Percentiles rank a stretch among this genome's conserved stretches.
These are phyloP conservation scores for Keithomyces neogunnii DNA, from an alignment of 2,329 filamentous ascomycete genomes.

Conservation along the genomic window DNA sequence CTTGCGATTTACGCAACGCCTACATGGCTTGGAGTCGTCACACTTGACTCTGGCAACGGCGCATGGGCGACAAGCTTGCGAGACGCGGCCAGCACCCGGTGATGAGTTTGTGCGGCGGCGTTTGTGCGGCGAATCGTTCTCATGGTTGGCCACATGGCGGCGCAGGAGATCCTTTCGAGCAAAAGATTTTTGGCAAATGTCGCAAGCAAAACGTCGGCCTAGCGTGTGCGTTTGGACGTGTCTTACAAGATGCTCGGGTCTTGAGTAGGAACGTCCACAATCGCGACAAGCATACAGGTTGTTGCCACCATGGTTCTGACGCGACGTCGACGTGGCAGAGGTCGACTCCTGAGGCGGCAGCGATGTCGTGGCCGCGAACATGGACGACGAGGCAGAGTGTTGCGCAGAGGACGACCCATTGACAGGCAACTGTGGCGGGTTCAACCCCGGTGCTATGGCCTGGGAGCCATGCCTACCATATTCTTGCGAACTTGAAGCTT, in stretches of 20 bases:
- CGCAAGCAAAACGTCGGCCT: slow-evolving; percentile 39
- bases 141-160: slow-evolving; percentile 42
- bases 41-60: slow-evolving; percentile 46
- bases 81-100: slow-evolving; percentile 39
- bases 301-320: slow-evolving; percentile 16
- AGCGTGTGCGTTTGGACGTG: slow-evolving; percentile 43
- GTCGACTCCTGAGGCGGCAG: slow-evolving; percentile 1
- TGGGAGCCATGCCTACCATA: neutral
- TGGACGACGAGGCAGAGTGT: neutral
- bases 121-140: slow-evolving; percentile 39
- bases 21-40: slow-evolving; percentile 46
- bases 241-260: slow-evolving; percentile 44
- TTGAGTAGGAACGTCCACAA: slow-evolving; percentile 42
- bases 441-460: neutral
- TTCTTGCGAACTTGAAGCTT: neutral
- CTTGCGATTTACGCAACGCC: slow-evolving; percentile 38
- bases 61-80: slow-evolving; percentile 43
- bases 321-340: neutral
- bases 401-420: neutral
- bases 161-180: slow-evolving; percentile 45
- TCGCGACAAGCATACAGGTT: slow-evolving; percentile 42
- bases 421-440: neutral
- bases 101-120: slow-evolving; percentile 36
- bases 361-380: neutral
- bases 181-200: slow-evolving; percentile 45